phyloP scores from a whole-genome alignment of 176 grass and related monocot genomes.

The Elymus sibiricus region DNA sequence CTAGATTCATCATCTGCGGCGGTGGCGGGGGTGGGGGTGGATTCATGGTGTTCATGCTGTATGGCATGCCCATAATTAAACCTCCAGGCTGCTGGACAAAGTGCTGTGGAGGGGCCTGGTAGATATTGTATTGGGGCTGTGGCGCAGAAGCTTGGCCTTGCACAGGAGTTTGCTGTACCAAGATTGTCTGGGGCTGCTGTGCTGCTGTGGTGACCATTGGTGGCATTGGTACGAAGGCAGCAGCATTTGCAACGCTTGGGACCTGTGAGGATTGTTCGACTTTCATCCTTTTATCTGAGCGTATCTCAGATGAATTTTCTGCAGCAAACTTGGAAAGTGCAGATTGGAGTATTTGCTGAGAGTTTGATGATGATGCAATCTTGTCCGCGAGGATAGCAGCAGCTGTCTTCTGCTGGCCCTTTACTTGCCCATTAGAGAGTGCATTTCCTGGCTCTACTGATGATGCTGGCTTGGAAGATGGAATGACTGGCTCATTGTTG shows the following conservation, averaged over 20 bases:
- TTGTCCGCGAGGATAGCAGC: constrained; percentile 79
- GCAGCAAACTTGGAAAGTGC: constrained; percentile 89
- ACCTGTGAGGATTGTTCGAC: constrained; percentile 35
- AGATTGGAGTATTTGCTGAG: constrained; percentile 87
- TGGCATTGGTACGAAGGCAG: constrained; percentile 64
- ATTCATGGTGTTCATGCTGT: constrained; percentile 48
- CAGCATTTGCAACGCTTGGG: constrained; percentile 46
- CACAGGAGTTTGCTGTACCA: constrained; percentile 53
- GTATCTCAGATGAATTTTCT: constrained; percentile 52
- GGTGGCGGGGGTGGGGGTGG: constrained; percentile 29
- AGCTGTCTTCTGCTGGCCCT: constrained; percentile 50
- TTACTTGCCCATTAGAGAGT: constrained; percentile 50
- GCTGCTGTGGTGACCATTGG: constrained; percentile 44
- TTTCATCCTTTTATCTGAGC: constrained; percentile 55
- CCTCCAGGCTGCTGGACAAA: constrained; percentile 66
- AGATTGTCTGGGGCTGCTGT: constrained; percentile 60
- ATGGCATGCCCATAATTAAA: constrained; percentile 66
- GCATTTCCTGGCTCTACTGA: constrained; percentile 35
- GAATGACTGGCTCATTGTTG: constrained; percentile 69
- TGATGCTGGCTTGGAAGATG: constrained; percentile 19
- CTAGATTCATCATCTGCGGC: constrained; percentile 56
- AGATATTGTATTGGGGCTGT: constrained; percentile 62
- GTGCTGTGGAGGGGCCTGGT: constrained; percentile 50
- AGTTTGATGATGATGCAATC: constrained; percentile 79
- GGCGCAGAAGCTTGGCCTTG: constrained; percentile 45